Conservation (phyloP, 352 stramenopile species). For the Saprolegnia diclina region DNA sequence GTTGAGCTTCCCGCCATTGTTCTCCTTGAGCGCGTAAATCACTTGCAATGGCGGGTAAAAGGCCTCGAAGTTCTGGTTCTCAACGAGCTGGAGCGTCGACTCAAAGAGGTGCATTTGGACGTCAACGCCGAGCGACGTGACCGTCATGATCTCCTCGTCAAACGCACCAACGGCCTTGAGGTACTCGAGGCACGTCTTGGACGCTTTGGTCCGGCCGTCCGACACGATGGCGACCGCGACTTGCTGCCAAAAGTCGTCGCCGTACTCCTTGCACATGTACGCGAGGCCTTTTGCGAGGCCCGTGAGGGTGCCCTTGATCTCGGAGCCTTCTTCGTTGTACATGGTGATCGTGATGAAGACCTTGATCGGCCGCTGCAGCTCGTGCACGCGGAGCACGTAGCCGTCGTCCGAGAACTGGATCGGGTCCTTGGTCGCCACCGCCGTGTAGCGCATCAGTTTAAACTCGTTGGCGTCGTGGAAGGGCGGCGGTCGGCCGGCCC, state of each 20-base stretch:
- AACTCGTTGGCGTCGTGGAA: constrained; percentile 37
- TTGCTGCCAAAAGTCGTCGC: constrained; percentile 37
- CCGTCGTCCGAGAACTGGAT: constrained; percentile 41
- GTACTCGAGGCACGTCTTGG: constrained; percentile 37
- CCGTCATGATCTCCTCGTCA: constrained; percentile 52
- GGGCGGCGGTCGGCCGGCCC: constrained; percentile 32
- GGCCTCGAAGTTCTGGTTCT: constrained; percentile 37
- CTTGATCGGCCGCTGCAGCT: constrained; percentile 36
- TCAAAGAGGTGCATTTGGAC: constrained; percentile 46
- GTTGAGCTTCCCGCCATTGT: constrained; percentile 46
- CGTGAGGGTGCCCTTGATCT: constrained; percentile 39
- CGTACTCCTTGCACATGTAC: constrained; percentile 42
- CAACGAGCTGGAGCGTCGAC: constrained; percentile 38
- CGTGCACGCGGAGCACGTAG: constrained; percentile 37
- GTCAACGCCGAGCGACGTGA: constrained; percentile 40
- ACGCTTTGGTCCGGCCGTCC: constrained; percentile 43
- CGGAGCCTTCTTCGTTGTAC: constrained; percentile 45
- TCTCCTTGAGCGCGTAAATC: constrained; percentile 48
- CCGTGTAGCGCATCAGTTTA: constrained; percentile 44
- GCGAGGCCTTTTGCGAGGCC: constrained; percentile 38
- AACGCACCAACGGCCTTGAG: constrained; percentile 38
- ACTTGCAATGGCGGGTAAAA: constrained; percentile 48
- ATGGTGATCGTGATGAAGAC: constrained; percentile 50
- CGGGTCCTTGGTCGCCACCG: constrained; percentile 41
- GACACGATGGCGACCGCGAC: constrained; percentile 40